Evolutionary conservation across 352 stramenopile species (phyloP), one percentile per base, ranked within the genome.

Genomic region (Pythium apleroticum): DNA sequence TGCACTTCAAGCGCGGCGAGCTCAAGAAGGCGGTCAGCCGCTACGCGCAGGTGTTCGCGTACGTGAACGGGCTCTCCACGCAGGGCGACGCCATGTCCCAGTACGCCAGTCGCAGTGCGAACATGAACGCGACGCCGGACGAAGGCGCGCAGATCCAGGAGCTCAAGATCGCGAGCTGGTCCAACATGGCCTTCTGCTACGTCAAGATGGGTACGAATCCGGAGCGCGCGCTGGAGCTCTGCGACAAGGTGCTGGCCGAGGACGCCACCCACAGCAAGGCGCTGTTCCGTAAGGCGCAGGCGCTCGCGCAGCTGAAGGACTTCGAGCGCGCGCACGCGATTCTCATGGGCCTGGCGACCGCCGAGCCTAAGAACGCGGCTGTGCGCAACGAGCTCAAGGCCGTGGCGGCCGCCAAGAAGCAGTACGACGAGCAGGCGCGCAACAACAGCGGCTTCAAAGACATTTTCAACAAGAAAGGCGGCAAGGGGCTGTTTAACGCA

Each of bases 181-280:
- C 84, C 63, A 95, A 95, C 69, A 91, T 92, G 73, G 84, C 86
- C 35, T 77, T 95, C 54, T 91, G 84, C 64, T 72, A 93, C 56
- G n/a, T 95, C 3, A 92, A 92, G 63, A 73, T 93, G 30, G 77
- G 71, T 27, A 60, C 62, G 48, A 74, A 77, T 43, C 62, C 74
- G 14, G 75, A 82, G 15, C 79, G 77, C 54, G 81, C 80, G n/a
- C 35, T 93, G 33, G 72, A 80, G 69, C 77, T 60, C 53, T 92
- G 83, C 62, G 80, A 93, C 56, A 91, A 93, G 39, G 84, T 93
- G 57, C 71, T 95, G 48, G 76, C 66, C n/a, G 63, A 87, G 20
- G 75, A 93, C 33, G 68, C 71, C 8, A 61, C 70, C 22, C 84
- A 95, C 67, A 83, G 75, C 66, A 95, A 95, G 69, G 86, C 84